phyloP scores from a whole-genome alignment of 208 protist species.

The Leptomonas pyrrhocoris region DNA sequence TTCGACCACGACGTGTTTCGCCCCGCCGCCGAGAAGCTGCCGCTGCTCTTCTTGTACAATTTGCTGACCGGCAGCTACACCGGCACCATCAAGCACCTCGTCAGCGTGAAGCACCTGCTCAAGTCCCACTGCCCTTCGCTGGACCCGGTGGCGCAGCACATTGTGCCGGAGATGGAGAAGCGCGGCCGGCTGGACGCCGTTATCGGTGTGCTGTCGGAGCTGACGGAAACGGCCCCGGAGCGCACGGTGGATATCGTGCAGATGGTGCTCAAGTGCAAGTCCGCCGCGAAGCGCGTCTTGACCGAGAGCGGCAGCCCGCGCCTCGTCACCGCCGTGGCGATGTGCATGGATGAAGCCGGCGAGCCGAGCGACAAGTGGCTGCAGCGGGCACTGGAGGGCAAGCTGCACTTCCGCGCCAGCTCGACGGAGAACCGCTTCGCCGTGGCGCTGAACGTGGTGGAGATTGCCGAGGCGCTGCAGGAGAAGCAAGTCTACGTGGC shows the following conservation, averaged over 20 bases:
- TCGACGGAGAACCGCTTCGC: slow-evolving; percentile 88
- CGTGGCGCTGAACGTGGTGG: slow-evolving; percentile 83
- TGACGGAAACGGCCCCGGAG: slow-evolving; percentile 60
- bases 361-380: slow-evolving; percentile 85
- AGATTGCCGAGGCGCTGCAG: slow-evolving; percentile 85
- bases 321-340: slow-evolving; percentile 84
- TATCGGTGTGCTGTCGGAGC: slow-evolving; percentile 81
- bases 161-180: slow-evolving; percentile 78
- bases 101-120: slow-evolving; percentile 66
- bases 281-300: slow-evolving; percentile 68
- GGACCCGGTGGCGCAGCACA: slow-evolving; percentile 58
- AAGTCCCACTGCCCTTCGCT: slow-evolving; percentile 56
- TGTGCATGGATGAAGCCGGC: slow-evolving; percentile 87
- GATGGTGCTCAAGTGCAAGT: slow-evolving; percentile 74
- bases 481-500: slow-evolving; percentile 80
- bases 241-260: slow-evolving; percentile 77
- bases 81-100: slow-evolving; percentile 86
- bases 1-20: slow-evolving; percentile 81
- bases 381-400: slow-evolving; percentile 78
- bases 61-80: slow-evolving; percentile 70
- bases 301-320: slow-evolving; percentile 71
- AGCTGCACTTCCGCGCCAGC: slow-evolving; percentile 80
- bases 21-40: slow-evolving; percentile 63
- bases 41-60: slow-evolving; percentile 74
- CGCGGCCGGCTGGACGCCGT: slow-evolving; percentile 62